Percentiles rank a stretch among this genome's conserved stretches.
phyloP scores from a whole-genome alignment of 75 land plant genomes.

The Cryptomeria japonica region DNA sequence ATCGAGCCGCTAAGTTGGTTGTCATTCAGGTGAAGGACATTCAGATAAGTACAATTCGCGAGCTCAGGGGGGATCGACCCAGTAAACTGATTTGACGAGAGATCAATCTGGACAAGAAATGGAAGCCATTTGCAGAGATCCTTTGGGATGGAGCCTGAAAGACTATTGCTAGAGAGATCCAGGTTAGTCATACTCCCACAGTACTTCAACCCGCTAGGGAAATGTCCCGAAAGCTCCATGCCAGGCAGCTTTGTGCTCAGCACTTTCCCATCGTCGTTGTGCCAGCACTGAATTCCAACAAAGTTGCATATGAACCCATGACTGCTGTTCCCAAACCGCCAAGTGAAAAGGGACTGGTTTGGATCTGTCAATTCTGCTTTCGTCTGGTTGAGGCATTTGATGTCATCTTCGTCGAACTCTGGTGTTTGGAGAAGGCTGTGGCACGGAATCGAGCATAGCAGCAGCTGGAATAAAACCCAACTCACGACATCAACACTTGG shows the following conservation, averaged over 20 bases:
- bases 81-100: slow-evolving; percentile 61
- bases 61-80: slow-evolving; percentile 64
- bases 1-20: slow-evolving; percentile 64
- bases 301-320: slow-evolving; percentile 64
- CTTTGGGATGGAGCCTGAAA: slow-evolving; percentile 56
- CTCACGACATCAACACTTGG: background rate
- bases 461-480: background rate
- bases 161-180: slow-evolving; percentile 64
- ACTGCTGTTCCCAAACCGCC: background rate
- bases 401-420: background rate
- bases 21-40: slow-evolving; percentile 53
- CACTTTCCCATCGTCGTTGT: slow-evolving; percentile 63
- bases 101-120: slow-evolving; percentile 56
- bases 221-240: slow-evolving; percentile 62
- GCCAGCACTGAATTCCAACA: slow-evolving; percentile 76
- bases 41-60: slow-evolving; percentile 44
- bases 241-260: slow-evolving; percentile 47
- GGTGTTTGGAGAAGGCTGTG: background rate
- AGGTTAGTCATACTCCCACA: slow-evolving; percentile 70
- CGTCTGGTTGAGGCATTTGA: background rate
- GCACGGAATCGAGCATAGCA: background rate
- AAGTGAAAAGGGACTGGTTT: background rate
- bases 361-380: background rate
- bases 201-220: slow-evolving; percentile 52
- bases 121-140: slow-evolving; percentile 40